A percentile compares a stretch with the other conserved stretches of the same genome.
phyloP scores from a whole-genome alignment of 352 stramenopile species.

The Pythium aquatile region DNA sequence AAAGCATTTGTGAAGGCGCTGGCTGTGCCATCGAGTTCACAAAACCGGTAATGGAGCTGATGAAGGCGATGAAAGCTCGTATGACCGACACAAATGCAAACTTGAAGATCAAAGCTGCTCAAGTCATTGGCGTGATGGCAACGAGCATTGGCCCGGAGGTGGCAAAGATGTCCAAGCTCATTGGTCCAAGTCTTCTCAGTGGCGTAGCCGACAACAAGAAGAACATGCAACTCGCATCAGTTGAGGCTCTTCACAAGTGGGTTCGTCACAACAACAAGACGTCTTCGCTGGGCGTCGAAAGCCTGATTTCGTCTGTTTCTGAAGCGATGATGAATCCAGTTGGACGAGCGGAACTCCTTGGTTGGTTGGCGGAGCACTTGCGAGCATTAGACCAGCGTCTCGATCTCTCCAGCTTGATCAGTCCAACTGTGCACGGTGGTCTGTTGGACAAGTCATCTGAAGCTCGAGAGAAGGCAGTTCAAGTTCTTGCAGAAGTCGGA shows the following conservation, averaged over 20 bases:
- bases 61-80: conserved; percentile 73
- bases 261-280: conserved; percentile 75
- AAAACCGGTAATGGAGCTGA: conserved; percentile 72
- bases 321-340: conserved; percentile 78
- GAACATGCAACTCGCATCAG: conserved; percentile 72
- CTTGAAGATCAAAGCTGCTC: conserved; percentile 81
- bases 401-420: conserved; percentile 64
- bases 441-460: conserved; percentile 85
- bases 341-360: conserved; percentile 71
- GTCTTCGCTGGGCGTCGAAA: conserved; percentile 64
- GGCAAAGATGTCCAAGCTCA: conserved; percentile 77
- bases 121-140: conserved; percentile 79
- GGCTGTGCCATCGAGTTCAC: conserved; percentile 84
- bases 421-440: conserved; percentile 67
- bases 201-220: conserved; percentile 89
- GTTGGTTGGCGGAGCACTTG: conserved; percentile 70
- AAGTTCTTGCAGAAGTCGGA: conserved; percentile 76
- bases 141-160: conserved; percentile 76
- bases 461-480: conserved; percentile 76
- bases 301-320: conserved; percentile 58
- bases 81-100: conserved; percentile 86
- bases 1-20: conserved; percentile 75
- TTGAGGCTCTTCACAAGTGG: conserved; percentile 84
- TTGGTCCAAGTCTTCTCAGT: conserved; percentile 62
- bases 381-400: conserved; percentile 56